These are phyloP conservation scores for Ustilago loliicola DNA, from an alignment of 1,284 basidiomycete genomes.

Conservation along the genomic window DNA sequence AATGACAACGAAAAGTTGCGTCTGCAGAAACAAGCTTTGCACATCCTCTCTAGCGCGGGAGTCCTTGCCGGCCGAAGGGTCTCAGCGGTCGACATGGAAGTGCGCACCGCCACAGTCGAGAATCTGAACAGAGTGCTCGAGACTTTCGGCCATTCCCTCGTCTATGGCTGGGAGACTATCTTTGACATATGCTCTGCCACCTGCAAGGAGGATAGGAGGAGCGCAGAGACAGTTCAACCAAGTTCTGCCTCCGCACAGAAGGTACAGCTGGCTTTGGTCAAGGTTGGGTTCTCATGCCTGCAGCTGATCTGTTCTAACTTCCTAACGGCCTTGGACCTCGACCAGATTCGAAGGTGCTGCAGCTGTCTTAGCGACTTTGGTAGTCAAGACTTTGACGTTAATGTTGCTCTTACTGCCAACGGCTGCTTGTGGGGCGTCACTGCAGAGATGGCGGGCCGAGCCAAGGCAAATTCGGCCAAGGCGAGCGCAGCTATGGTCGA, in stretches of 20 bases:
- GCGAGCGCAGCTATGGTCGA: constrained; percentile 22
- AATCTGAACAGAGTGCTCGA: constrained; percentile 87
- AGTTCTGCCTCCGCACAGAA: constrained; percentile 60
- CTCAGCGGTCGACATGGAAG: constrained; percentile 74
- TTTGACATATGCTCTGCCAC: constrained; percentile 78
- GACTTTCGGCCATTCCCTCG: constrained; percentile 87
- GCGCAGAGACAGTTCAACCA: constrained; percentile 57
- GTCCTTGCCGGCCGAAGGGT: constrained; percentile 74
- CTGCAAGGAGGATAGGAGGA: constrained; percentile 37
- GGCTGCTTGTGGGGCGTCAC: constrained; percentile 67
- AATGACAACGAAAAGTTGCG: constrained; percentile 73
- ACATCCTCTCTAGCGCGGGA: constrained; percentile 84
- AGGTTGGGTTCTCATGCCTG: constrained; percentile 92
- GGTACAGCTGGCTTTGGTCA: constrained; percentile 73
- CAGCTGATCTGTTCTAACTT: constrained; percentile 92
- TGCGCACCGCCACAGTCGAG: constrained; percentile 87
- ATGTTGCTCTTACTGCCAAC: constrained; percentile 84
- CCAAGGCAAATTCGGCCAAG: constrained; percentile 16
- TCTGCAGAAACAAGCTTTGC: constrained; percentile 84
- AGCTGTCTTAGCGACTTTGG: constrained; percentile 90
- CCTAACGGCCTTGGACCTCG: constrained; percentile 82
- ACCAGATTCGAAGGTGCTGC: constrained; percentile 88
- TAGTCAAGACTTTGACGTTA: constrained; percentile 87
- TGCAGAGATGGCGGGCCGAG: constrained; percentile 59
- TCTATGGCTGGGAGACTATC: constrained; percentile 91